These are phyloP conservation scores for Pseudomassariella vexata DNA, from an alignment of 2,329 filamentous ascomycete species.

Conservation along the genomic window DNA sequence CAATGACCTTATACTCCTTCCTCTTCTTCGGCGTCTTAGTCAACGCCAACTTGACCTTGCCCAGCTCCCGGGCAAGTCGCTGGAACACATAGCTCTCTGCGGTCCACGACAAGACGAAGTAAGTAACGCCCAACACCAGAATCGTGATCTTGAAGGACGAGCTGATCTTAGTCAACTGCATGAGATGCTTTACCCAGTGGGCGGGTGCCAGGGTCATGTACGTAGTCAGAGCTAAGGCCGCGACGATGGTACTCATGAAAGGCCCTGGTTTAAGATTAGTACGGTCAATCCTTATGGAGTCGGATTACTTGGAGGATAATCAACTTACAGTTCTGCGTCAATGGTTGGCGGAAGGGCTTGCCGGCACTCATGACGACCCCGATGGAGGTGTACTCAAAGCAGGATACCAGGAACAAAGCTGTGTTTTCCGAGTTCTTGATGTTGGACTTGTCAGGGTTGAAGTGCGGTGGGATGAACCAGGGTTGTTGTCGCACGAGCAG, in stretches of 20 bases:
- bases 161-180: constrained; percentile 81
- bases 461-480: constrained; percentile 77
- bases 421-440: constrained; percentile 93
- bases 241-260: constrained; percentile 71
- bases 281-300: constrained; percentile 3
- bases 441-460: constrained; percentile 75
- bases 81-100: constrained; percentile 69
- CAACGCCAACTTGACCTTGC: constrained; percentile 52
- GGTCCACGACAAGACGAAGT: constrained; percentile 63
- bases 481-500: constrained; percentile 68
- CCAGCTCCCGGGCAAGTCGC: constrained; percentile 61
- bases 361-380: constrained; percentile 90
- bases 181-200: constrained; percentile 61
- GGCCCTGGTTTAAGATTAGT: constrained; percentile 54
- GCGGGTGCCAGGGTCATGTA: constrained; percentile 80
- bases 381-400: constrained; percentile 90
- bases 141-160: constrained; percentile 68
- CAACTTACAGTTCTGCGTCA: constrained; percentile 69
- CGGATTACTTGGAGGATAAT: constrained; percentile 5
- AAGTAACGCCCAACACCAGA: constrained; percentile 61
- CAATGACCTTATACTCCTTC: constrained; percentile 81
- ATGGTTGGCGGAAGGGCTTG: constrained; percentile 77
- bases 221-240: constrained; percentile 60
- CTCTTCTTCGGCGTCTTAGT: constrained; percentile 64
- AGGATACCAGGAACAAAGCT: constrained; percentile 80